phyloP scores from a whole-genome alignment of 225 moss, liverwort and hornwort species.

The Takakia lepidozioides region DNA sequence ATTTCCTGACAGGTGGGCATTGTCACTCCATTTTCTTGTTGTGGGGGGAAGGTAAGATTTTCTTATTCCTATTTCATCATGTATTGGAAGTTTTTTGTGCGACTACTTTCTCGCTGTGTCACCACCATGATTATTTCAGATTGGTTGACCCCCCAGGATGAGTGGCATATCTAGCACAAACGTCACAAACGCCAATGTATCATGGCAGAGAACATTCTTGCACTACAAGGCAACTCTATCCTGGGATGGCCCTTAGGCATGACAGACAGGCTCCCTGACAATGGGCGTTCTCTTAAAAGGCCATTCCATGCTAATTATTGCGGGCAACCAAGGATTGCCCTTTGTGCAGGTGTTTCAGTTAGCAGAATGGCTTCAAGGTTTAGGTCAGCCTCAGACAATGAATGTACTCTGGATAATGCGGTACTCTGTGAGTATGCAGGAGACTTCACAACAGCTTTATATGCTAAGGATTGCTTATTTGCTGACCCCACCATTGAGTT shows the following conservation, averaged over 20 bases:
- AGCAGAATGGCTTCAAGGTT: neutral
- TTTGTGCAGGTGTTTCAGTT: neutral
- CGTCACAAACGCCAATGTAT: too few relatives aligned
- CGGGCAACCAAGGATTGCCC: neutral
- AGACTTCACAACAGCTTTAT: slow-evolving; percentile 56
- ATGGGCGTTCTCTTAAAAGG: neutral
- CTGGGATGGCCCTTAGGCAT: too few relatives aligned
- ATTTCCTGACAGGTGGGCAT: slow-evolving; percentile 89
- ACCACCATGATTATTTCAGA: too few relatives aligned
- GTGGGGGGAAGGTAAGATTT: too few relatives aligned
- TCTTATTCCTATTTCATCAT: too few relatives aligned
- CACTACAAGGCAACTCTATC: too few relatives aligned
- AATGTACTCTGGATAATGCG: neutral
- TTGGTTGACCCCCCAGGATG: too few relatives aligned
- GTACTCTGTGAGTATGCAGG: slow-evolving; percentile 21
- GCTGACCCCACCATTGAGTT: slow-evolving; percentile 78
- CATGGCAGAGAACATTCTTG: too few relatives aligned
- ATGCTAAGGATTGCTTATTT: slow-evolving; percentile 65
- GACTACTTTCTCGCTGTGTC: too few relatives aligned
- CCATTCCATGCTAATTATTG: neutral
- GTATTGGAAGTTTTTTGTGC: too few relatives aligned
- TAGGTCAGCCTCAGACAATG: neutral
- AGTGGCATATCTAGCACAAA: too few relatives aligned
- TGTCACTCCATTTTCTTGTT: too few relatives aligned
- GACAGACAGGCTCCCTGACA: neutral